phyloP scores from a whole-genome alignment of 768 basidiomycete species.

The Kondoa malvinella region DNA sequence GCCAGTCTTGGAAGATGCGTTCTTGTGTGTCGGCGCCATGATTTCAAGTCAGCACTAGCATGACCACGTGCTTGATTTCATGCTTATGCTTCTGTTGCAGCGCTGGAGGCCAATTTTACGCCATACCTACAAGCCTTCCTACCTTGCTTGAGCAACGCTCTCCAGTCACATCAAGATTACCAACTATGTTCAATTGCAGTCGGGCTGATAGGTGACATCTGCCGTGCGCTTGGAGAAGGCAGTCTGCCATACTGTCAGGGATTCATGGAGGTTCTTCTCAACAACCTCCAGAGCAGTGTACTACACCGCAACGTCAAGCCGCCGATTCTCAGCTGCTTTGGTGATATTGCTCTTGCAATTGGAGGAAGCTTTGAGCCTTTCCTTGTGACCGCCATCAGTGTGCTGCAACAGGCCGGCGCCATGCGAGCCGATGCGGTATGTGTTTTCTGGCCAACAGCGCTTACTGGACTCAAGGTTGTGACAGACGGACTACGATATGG shows the following conservation, averaged over 20 bases:
- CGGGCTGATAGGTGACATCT: conserved; percentile 86
- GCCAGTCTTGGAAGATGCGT: conserved; percentile 87
- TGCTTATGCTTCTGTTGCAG: conserved; percentile 31
- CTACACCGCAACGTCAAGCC: conserved; percentile 92
- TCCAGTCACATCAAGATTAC: conserved; percentile 83
- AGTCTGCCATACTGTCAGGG: conserved; percentile 63
- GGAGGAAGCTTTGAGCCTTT: conserved; percentile 69
- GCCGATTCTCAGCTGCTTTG: conserved; percentile 84
- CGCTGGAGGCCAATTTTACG: conserved; percentile 59
- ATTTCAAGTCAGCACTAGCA: conserved; percentile 35
- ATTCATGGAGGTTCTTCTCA: conserved; percentile 82
- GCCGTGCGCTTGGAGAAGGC: conserved; percentile 77
- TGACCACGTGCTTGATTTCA: neutral
- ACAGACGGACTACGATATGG: conserved; percentile 67
- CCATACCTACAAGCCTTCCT: conserved; percentile 74
- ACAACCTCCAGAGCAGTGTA: conserved; percentile 76
- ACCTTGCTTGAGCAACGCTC: conserved; percentile 68
- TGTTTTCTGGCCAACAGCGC: conserved; percentile 10
- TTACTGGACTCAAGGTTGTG: neutral
- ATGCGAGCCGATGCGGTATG: conserved; percentile 73
- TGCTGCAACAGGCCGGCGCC: conserved; percentile 74
- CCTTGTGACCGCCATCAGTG: conserved; percentile 72
- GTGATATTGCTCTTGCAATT: conserved; percentile 87
- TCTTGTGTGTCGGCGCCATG: conserved; percentile 78
- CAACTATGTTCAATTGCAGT: conserved; percentile 90